These are phyloP conservation scores for Rhynchospora breviuscula DNA, from an alignment of 176 grass and related monocot genomes.

Conservation along the genomic window DNA sequence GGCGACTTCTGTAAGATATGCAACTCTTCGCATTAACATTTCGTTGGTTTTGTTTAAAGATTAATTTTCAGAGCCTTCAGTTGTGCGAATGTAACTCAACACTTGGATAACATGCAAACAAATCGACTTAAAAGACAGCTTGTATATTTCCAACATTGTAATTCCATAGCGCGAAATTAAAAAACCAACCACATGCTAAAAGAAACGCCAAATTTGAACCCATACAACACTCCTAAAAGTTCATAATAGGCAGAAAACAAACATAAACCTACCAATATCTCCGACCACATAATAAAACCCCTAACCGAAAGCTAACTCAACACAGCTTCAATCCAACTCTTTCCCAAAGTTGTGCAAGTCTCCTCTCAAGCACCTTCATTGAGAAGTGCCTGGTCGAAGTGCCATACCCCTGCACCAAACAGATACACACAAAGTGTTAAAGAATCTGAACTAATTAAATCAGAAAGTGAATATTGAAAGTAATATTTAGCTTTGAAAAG, in stretches of 20 bases:
- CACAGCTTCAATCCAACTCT: not conserved
- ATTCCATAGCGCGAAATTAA: not conserved
- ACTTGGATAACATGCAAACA: not conserved
- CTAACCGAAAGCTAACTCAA: not conserved
- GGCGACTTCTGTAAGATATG: too few relatives aligned
- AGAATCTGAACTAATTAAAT: not conserved
- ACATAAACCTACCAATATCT: slow-evolving; percentile 8
- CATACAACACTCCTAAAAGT: not conserved
- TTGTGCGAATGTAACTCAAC: too few relatives aligned
- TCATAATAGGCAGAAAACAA: slow-evolving; percentile 1
- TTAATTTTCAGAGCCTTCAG: too few relatives aligned
- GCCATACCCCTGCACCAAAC: slow-evolving; percentile 67
- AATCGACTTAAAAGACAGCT: not conserved
- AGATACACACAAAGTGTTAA: slow-evolving; percentile 10
- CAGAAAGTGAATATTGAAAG: not conserved
- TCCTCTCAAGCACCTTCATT: slow-evolving; percentile 37
- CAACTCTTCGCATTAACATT: too few relatives aligned
- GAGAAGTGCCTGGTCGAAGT: slow-evolving; percentile 76
- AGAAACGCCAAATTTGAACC: not conserved
- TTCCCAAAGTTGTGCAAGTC: not conserved
- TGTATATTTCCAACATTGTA: not conserved
- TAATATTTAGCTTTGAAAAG: not conserved
- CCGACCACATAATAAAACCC: not conserved
- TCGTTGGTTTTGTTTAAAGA: too few relatives aligned
- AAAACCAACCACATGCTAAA: not conserved